Evolutionary conservation across 345 rosid species (phyloP).

Genomic region (Cochlearia excelsa): DNA sequence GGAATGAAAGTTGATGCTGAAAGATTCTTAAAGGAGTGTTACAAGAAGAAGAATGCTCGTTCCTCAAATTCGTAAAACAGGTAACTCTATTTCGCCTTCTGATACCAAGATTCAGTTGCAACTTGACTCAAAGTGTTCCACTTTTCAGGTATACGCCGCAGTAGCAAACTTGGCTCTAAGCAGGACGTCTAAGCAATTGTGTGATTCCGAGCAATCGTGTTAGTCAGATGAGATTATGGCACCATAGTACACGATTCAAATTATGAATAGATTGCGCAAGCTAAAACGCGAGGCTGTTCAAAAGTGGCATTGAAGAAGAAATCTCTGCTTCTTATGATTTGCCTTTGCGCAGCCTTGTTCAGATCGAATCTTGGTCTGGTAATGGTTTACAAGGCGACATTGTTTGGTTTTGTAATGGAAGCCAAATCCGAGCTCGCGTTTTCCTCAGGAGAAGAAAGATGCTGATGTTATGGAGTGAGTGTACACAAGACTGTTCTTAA

Average conservation of each 20-base stretch:
- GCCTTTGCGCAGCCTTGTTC: conserved; percentile 8
- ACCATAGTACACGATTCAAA: neutral
- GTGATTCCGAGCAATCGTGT: conserved; percentile 8
- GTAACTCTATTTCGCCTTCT: conserved; percentile 23
- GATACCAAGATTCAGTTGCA: conserved; percentile 10
- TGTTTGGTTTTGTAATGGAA: conserved; percentile 21
- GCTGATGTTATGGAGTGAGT: conserved; percentile 11
- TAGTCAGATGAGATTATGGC: conserved; percentile 19
- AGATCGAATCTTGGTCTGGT: neutral
- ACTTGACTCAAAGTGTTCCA: conserved; percentile 11
- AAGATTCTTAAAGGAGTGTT: conserved; percentile 48
- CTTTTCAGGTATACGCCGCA: conserved; percentile 20
- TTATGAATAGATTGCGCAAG: conserved; percentile 4
- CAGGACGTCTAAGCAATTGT: conserved; percentile 24
- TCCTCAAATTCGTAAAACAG: conserved; percentile 26
- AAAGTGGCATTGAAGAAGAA: conserved; percentile 16
- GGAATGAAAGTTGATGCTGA: conserved; percentile 60
- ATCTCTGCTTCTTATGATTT: conserved; percentile 1
- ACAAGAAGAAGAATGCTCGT: conserved; percentile 42
- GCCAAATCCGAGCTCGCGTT: conserved; percentile 8
- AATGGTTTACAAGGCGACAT: conserved; percentile 1
- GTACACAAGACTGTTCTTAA: conserved; percentile 8
- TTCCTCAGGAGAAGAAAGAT: conserved; percentile 22
- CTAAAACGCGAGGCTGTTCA: conserved; percentile 15
- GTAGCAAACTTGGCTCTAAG: conserved; percentile 18